A percentile compares a stretch with the other conserved stretches of the same genome.
Conservation (phyloP, 2,329 filamentous ascomycete species). For the Pseudogymnoascus sp. region DNA sequence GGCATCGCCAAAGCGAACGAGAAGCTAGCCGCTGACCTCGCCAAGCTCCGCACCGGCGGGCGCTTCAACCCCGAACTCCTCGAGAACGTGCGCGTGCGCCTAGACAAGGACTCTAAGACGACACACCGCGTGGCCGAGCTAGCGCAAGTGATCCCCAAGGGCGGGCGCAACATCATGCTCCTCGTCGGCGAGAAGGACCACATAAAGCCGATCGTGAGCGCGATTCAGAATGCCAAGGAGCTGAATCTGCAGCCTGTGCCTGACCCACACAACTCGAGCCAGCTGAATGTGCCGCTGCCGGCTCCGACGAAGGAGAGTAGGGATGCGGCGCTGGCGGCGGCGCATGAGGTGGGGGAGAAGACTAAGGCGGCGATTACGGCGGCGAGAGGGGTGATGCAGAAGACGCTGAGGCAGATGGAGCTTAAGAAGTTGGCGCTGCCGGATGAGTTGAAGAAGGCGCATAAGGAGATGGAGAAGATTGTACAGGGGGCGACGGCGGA, state of each 20-base stretch:
- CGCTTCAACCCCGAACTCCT: slow-evolving; percentile 54
- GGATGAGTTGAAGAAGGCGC: slow-evolving; percentile 33
- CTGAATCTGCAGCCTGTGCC: slow-evolving; percentile 43
- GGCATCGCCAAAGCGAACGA: slow-evolving; percentile 48
- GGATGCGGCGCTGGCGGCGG: slow-evolving; percentile 27
- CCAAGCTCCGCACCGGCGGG: slow-evolving; percentile 54
- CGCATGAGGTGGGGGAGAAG: slow-evolving; percentile 28
- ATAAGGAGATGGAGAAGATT: slow-evolving; percentile 33
- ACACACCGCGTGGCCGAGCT: slow-evolving; percentile 51
- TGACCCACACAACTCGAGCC: slow-evolving; percentile 40
- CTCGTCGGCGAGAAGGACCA: slow-evolving; percentile 57
- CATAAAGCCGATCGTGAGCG: slow-evolving; percentile 44
- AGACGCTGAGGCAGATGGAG: slow-evolving; percentile 30
- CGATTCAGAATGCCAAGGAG: slow-evolving; percentile 42
- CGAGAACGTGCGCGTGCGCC: slow-evolving; percentile 52
- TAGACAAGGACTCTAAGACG: slow-evolving; percentile 45
- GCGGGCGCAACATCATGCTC: slow-evolving; percentile 51
- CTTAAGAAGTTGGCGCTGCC: slow-evolving; percentile 28
- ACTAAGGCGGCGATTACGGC: slow-evolving; percentile 25
- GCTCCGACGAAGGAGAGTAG: slow-evolving; percentile 50
- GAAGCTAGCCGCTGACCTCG: slow-evolving; percentile 52
- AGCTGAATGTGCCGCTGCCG: slow-evolving; percentile 47
- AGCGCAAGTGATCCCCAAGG: slow-evolving; percentile 60
- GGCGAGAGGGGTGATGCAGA: slow-evolving; percentile 30
- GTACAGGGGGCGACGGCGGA: slow-evolving; percentile 29